These are phyloP conservation scores for Nissolia schottii DNA, from an alignment of 306 rosid species.

Conservation along the genomic window DNA sequence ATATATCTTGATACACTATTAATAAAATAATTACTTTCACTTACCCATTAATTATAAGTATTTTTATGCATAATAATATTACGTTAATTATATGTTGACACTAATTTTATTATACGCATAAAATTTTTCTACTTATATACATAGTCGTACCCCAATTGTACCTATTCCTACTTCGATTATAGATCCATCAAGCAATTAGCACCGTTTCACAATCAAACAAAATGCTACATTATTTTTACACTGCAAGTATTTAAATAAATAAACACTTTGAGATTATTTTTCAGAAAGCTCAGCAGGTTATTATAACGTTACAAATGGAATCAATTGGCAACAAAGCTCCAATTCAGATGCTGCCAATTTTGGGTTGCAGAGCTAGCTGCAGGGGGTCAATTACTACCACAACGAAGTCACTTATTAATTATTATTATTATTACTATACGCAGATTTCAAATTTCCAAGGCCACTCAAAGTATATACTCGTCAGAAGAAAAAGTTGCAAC, in stretches of 20 bases:
- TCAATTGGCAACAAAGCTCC: constrained; percentile 29
- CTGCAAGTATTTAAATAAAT: background rate
- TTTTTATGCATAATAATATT: no score
- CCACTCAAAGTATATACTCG: background rate
- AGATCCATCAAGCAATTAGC: background rate
- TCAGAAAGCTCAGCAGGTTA: background rate
- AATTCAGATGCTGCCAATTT: constrained; percentile 31
- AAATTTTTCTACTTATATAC: no score
- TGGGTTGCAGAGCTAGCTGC: constrained; percentile 27
- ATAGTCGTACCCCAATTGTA: background rate
- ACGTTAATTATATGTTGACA: no score
- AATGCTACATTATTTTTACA: background rate
- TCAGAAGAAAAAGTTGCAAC: constrained; percentile 19
- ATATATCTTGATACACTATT: no score
- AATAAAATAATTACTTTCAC: no score
- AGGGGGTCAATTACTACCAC: constrained; percentile 21
- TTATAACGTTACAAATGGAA: constrained; percentile 35
- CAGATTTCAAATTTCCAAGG: constrained; percentile 36
- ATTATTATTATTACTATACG: constrained; percentile 15
- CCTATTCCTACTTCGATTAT: background rate
- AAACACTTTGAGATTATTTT: background rate
- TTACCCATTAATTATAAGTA: no score
- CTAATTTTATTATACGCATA: no score
- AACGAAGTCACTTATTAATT: constrained; percentile 11
- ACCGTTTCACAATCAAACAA: background rate